Evolutionary conservation across 495 filamentous ascomycete species (phyloP).

Genomic region (Aspergillus baeticus): DNA sequence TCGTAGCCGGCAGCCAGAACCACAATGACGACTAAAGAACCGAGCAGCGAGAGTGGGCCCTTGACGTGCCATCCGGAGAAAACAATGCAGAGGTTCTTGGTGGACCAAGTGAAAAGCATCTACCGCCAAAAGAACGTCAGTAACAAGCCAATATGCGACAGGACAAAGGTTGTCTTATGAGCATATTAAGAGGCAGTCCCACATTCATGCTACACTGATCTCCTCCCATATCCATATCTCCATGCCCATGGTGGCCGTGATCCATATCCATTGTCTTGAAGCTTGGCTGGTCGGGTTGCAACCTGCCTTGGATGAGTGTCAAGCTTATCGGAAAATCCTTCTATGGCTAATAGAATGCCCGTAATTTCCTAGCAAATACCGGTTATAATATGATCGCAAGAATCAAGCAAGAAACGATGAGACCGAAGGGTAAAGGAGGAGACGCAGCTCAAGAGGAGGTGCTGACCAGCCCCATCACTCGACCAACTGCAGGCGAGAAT

Average conservation of each 20-base stretch:
- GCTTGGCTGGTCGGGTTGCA: conserved; percentile 9
- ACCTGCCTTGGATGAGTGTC: not conserved
- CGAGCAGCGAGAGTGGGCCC: conserved; percentile 65
- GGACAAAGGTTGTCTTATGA: not conserved
- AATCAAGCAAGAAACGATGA: not conserved
- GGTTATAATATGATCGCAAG: not conserved
- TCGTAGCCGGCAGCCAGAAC: conserved; percentile 88
- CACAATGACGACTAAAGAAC: conserved; percentile 80
- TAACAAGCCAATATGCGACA: not conserved
- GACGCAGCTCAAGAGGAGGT: conserved; percentile 7
- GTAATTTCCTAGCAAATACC: not conserved
- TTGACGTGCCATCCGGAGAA: conserved; percentile 88
- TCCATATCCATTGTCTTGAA: conserved; percentile 44
- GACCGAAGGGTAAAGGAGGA: not conserved
- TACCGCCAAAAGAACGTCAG: conserved; percentile 26
- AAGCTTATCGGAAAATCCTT: not conserved
- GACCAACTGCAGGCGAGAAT: conserved; percentile 10
- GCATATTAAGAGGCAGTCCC: conserved; percentile 22
- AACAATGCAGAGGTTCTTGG: conserved; percentile 88
- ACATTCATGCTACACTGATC: conserved; percentile 84
- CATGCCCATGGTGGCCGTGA: conserved; percentile 51
- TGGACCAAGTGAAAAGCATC: conserved; percentile 98
- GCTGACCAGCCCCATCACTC: not conserved
- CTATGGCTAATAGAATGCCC: not conserved
- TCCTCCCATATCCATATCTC: conserved; percentile 56